Conservation (phyloP, 139 green algal genomes). For the Chlamydomonas sphaeroides region DNA sequence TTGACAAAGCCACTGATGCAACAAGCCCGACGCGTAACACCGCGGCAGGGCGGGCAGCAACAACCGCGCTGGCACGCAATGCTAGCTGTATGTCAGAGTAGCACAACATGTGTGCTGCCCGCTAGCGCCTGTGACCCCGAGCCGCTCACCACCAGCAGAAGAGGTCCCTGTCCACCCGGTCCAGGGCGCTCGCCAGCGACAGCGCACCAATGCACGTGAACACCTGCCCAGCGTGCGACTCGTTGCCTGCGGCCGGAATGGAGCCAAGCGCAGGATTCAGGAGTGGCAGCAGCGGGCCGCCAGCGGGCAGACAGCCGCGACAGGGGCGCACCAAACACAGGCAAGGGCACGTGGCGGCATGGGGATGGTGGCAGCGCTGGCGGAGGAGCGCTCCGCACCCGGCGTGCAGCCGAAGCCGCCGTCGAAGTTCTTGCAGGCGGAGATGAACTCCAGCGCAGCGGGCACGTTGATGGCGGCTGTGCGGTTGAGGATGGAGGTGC, state of each 20-base stretch:
- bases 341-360: no score
- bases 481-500: conserved; percentile 71
- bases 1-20: no score
- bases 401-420: conserved; percentile 93
- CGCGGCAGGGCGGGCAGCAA: no score
- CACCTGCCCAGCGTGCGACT: conserved; percentile 85
- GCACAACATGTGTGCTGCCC: not conserved
- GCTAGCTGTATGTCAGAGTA: no score
- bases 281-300: not conserved
- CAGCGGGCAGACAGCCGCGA: not conserved
- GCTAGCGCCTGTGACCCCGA: no score
- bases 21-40: no score
- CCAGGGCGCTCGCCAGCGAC: conserved; percentile 77
- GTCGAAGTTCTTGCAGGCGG: conserved; percentile 96
- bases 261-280: no score
- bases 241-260: conserved; percentile 67
- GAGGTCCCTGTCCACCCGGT: conserved; percentile 87
- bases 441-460: conserved; percentile 81
- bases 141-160: conserved; percentile 92
- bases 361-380: no score
- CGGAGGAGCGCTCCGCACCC: no score
- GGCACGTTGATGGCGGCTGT: conserved; percentile 74
- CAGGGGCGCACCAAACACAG: no score
- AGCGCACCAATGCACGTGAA: conserved; percentile 96
- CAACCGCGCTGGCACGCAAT: no score